Conservation (phyloP, 2,329 filamentous ascomycete species). For the Alternaria triticimaculans region DNA sequence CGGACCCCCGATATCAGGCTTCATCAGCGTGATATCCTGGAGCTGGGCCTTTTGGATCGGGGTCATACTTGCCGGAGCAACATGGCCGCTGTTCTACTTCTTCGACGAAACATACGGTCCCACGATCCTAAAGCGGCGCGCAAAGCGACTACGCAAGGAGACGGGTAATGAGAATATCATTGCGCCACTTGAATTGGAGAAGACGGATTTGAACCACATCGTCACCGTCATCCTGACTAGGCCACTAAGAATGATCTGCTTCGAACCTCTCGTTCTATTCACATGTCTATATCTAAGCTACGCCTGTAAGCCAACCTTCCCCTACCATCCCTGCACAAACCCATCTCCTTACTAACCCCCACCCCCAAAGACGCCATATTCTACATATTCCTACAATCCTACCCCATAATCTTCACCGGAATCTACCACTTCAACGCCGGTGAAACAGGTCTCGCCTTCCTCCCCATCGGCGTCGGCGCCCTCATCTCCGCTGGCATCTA, state of each 20-base stretch:
- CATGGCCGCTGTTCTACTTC: slow-evolving; percentile 65
- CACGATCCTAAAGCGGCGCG: slow-evolving; percentile 58
- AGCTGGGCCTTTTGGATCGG: slow-evolving; percentile 75
- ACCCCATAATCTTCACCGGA: slow-evolving; percentile 68
- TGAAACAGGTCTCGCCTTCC: slow-evolving; percentile 70
- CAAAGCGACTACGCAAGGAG: slow-evolving; percentile 62
- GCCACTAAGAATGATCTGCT: slow-evolving; percentile 75
- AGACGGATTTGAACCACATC: slow-evolving; percentile 64
- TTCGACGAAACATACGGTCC: slow-evolving; percentile 62
- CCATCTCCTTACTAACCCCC: not conserved
- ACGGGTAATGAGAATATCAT: slow-evolving; percentile 61
- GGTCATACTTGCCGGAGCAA: slow-evolving; percentile 70
- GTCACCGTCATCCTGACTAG: slow-evolving; percentile 73
- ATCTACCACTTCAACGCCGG: slow-evolving; percentile 70
- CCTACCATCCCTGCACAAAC: not conserved
- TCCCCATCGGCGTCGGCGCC: slow-evolving; percentile 71
- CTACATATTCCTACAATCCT: slow-evolving; percentile 80
- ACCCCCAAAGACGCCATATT: slow-evolving; percentile 57
- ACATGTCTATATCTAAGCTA: slow-evolving; percentile 72
- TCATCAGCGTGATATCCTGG: slow-evolving; percentile 68
- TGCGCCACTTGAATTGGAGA: slow-evolving; percentile 69
- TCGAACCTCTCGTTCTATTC: slow-evolving; percentile 75
- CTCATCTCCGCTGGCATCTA: slow-evolving; percentile 66
- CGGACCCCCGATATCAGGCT: slow-evolving; percentile 70
- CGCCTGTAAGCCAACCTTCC: slow-evolving; percentile 56